Conservation (phyloP, 1,284 basidiomycete species). For the Trichosporon inkin region DNA sequence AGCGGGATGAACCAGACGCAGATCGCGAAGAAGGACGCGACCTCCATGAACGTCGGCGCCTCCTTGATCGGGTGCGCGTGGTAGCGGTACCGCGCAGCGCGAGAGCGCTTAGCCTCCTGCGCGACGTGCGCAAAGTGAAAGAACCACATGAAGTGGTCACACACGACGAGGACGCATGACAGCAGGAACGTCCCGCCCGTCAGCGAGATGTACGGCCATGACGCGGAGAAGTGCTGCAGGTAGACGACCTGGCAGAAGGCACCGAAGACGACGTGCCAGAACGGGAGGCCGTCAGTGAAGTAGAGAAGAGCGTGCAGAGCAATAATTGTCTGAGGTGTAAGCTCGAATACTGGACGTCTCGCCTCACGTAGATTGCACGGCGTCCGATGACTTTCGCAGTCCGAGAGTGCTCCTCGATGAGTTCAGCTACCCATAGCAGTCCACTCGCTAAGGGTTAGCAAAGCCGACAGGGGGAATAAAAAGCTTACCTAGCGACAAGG, state of each 20-base stretch:
- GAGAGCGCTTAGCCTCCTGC: conserved; percentile 52
- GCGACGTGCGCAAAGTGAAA: conserved; percentile 75
- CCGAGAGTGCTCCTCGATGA: conserved; percentile 87
- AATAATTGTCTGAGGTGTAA: conserved; percentile 63
- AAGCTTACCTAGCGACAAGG: conserved; percentile 68
- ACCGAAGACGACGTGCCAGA: conserved; percentile 69
- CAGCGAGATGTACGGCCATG: conserved; percentile 87
- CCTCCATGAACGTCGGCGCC: conserved; percentile 20
- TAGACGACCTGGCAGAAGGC: conserved; percentile 79
- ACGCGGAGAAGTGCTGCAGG: conserved; percentile 78
- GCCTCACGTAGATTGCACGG: conserved; percentile 75
- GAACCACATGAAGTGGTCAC: conserved; percentile 92
- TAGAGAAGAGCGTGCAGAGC: conserved; percentile 70
- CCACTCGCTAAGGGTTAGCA: conserved; percentile 66
- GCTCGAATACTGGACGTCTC: background rate
- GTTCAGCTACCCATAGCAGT: conserved; percentile 82
- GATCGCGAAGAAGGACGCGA: conserved; percentile 48
- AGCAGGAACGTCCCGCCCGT: conserved; percentile 74
- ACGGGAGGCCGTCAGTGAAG: conserved; percentile 71
- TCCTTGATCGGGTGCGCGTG: background rate
- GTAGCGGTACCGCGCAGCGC: conserved; percentile 50
- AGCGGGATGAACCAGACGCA: conserved; percentile 83
- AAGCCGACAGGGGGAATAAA: rapidly evolving
- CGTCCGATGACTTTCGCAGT: conserved; percentile 73
- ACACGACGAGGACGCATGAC: conserved; percentile 75